Evolutionary conservation across 192 early-diverging fungal genomes (phyloP).

Genomic region (Coemansia sp.): DNA sequence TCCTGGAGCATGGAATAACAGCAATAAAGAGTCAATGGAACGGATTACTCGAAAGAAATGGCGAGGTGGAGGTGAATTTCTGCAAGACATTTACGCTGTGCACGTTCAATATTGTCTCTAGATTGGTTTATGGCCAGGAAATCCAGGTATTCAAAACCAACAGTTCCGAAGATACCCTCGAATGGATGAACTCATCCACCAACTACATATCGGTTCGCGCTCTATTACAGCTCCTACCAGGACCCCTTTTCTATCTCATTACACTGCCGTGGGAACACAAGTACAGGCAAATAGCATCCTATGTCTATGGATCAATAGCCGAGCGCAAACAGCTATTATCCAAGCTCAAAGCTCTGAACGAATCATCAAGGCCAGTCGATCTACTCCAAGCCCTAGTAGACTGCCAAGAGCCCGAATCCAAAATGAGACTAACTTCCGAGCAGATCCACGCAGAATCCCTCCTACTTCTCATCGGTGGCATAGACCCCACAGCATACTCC

Average conservation of each 20-base stretch:
- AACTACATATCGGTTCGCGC: slow-evolving; percentile 26
- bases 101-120: slow-evolving; percentile 26
- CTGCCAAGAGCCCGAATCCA: slow-evolving; percentile 20
- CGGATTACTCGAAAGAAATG: not conserved
- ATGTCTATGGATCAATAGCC: slow-evolving; percentile 15
- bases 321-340: slow-evolving; percentile 15
- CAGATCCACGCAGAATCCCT: slow-evolving; percentile 33
- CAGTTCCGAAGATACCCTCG: not conserved
- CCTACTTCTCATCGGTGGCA: slow-evolving; percentile 27
- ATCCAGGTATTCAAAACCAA: not conserved
- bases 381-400: slow-evolving; percentile 39
- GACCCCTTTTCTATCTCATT: slow-evolving; percentile 7
- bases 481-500: slow-evolving; percentile 32
- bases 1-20: slow-evolving; percentile 12
- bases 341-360: not conserved
- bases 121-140: slow-evolving; percentile 26
- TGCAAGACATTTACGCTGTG: slow-evolving; percentile 15
- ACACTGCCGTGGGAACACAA: slow-evolving; percentile 27
- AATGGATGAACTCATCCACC: slow-evolving; percentile 21
- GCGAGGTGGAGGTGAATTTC: slow-evolving; percentile 14
- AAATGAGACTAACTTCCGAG: not conserved
- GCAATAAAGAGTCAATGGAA: slow-evolving; percentile 15
- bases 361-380: slow-evolving; percentile 4
- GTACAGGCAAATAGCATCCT: not conserved
- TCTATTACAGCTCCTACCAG: slow-evolving; percentile 14